A percentile compares a stretch with the other conserved stretches of the same genome.
Conservation (phyloP, 2,329 filamentous ascomycete genomes). For the Aspergillus vadensis region DNA sequence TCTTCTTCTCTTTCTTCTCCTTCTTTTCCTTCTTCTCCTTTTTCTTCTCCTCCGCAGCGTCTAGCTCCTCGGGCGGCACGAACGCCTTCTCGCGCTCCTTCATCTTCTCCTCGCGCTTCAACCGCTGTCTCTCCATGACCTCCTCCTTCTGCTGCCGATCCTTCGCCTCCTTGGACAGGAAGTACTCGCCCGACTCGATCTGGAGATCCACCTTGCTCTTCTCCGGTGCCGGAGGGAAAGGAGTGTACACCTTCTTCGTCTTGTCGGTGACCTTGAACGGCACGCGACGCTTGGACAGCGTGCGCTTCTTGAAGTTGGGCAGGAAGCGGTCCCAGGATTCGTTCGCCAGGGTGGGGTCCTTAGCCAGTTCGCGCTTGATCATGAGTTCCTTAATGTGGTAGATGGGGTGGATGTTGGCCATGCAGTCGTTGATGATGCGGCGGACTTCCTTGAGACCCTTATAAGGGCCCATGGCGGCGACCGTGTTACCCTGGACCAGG, state of each 20-base stretch:
- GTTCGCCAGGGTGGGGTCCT: slow-evolving; percentile 80
- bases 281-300: slow-evolving; percentile 76
- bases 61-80: slow-evolving; percentile 78
- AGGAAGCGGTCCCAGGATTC: slow-evolving; percentile 97
- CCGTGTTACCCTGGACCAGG: slow-evolving; percentile 94
- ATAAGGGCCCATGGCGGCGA: slow-evolving; percentile 86
- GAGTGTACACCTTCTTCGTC: slow-evolving; percentile 89
- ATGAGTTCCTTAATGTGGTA: slow-evolving; percentile 95
- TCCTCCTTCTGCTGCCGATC: slow-evolving; percentile 78
- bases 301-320: slow-evolving; percentile 95
- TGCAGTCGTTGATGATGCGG: slow-evolving; percentile 88
- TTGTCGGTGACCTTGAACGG: slow-evolving; percentile 91
- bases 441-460: slow-evolving; percentile 92
- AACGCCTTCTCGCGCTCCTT: slow-evolving; percentile 84
- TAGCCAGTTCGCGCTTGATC: slow-evolving; percentile 89
- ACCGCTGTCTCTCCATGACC: slow-evolving; percentile 78
- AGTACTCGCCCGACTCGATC: slow-evolving; percentile 98
- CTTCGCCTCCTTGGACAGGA: slow-evolving; percentile 89
- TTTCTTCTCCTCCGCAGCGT: slow-evolving; percentile 53
- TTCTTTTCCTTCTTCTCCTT: slow-evolving; percentile 48
- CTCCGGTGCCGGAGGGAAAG: slow-evolving; percentile 93
- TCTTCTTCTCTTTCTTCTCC: slow-evolving; percentile 47
- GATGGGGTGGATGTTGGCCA: slow-evolving; percentile 87
- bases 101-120: slow-evolving; percentile 85
- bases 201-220: slow-evolving; percentile 99